A percentile compares a stretch with the other conserved stretches of the same genome.
These are phyloP conservation scores for Aspergillus sojae DNA, from an alignment of 2,329 filamentous ascomycete species.

Conservation along the genomic window DNA sequence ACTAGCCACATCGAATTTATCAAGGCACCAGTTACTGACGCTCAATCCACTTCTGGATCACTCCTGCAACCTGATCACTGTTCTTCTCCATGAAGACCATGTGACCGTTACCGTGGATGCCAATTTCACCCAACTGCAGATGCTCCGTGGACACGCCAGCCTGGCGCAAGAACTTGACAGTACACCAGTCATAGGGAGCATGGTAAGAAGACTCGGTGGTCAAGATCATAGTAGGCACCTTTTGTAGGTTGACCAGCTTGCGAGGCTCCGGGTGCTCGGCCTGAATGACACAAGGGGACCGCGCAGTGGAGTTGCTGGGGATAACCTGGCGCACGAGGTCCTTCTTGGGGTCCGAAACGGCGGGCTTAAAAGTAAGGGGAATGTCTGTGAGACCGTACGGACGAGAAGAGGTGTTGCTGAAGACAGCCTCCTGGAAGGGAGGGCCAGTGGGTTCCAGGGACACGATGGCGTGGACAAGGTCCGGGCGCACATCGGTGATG, in stretches of 20 bases:
- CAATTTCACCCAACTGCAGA: slow-evolving; percentile 47
- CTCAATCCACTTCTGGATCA: slow-evolving; percentile 17
- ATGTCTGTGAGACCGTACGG: slow-evolving; percentile 26
- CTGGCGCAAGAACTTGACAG: slow-evolving; percentile 55
- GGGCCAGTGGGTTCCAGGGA: slow-evolving; percentile 58
- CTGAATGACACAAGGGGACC: slow-evolving; percentile 42
- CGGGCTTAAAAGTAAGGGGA: slow-evolving; percentile 18
- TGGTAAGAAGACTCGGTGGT: slow-evolving; percentile 60
- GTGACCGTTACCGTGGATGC: slow-evolving; percentile 59
- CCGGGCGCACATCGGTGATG: slow-evolving; percentile 53
- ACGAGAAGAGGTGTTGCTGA: slow-evolving; percentile 16
- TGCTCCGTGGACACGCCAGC: slow-evolving; percentile 52
- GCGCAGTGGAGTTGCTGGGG: slow-evolving; percentile 9
- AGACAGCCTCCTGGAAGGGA: slow-evolving; percentile 27
- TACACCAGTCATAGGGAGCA: slow-evolving; percentile 58
- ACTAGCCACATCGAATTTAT: background rate
- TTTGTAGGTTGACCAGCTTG: slow-evolving; percentile 52
- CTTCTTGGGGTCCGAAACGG: slow-evolving; percentile 12
- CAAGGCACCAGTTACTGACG: background rate
- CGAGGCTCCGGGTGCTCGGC: slow-evolving; percentile 36
- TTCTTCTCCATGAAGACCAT: slow-evolving; percentile 42
- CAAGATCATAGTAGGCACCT: slow-evolving; percentile 55
- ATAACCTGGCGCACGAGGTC: slow-evolving; percentile 19
- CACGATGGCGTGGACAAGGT: slow-evolving; percentile 53
- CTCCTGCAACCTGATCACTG: slow-evolving; percentile 21